A percentile compares a stretch with the other conserved stretches of the same genome.
phyloP scores from a whole-genome alignment of 2,329 filamentous ascomycete genomes.

The Orbilia brochopaga region DNA sequence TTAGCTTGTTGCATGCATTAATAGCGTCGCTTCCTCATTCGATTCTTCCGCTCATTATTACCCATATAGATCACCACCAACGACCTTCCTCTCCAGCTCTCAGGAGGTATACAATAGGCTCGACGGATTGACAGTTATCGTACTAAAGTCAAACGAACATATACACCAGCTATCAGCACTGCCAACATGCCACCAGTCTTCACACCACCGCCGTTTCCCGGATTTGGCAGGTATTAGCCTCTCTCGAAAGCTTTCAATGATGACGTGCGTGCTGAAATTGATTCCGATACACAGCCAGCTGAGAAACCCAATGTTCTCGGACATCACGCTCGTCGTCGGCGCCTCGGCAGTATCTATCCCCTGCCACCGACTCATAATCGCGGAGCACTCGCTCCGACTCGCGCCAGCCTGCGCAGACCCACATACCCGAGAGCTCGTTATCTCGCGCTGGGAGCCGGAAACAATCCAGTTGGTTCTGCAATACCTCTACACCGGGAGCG shows the following conservation, averaged over 20 bases:
- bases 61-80: no score
- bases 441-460: constrained; percentile 29
- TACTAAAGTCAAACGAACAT: no score
- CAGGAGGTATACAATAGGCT: no score
- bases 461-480: constrained; percentile 16
- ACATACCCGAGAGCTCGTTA: constrained; percentile 11
- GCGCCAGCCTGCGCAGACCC: constrained; percentile 22
- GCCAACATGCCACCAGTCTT: constrained; percentile 26
- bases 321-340: constrained; percentile 28
- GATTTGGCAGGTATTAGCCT: constrained; percentile 40
- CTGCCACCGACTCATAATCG: constrained; percentile 23
- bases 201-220: constrained; percentile 10
- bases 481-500: constrained; percentile 20
- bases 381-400: constrained; percentile 24
- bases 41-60: no score
- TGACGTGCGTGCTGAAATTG: not conserved
- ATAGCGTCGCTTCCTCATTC: no score
- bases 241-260: not conserved
- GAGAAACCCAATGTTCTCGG: constrained; percentile 14
- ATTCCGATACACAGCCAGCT: constrained; percentile 22
- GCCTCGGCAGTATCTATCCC: constrained; percentile 19
- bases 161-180: no score
- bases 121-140: no score
- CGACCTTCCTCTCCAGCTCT: no score
- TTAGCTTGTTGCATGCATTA: no score